Conservation (phyloP, 345 rosid species). For the Citrus medica region DNA sequence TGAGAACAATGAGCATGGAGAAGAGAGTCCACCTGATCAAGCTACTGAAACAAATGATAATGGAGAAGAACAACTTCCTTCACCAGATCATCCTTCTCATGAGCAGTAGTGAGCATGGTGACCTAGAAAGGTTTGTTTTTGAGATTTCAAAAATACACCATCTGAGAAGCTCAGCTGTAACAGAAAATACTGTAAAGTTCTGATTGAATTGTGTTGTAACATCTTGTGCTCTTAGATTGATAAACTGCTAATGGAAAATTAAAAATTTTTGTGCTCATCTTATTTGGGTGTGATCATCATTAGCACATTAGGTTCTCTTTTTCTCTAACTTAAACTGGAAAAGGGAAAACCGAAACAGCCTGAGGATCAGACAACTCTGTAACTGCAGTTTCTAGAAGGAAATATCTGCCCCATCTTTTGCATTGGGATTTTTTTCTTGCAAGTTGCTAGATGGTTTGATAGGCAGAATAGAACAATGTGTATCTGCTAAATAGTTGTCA, state of each 20-base stretch:
- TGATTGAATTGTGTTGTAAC: background rate
- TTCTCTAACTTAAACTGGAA: background rate
- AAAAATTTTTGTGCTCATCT: background rate
- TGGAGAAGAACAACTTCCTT: background rate
- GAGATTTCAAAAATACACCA: background rate
- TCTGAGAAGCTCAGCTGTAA: background rate
- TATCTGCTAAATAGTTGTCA: background rate
- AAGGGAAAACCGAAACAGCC: background rate
- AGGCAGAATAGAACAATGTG: background rate
- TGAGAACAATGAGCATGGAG: slow-evolving; percentile 36
- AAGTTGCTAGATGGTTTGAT: background rate
- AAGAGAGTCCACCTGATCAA: slow-evolving; percentile 22
- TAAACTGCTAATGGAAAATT: background rate
- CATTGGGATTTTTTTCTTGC: background rate
- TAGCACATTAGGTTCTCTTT: background rate
- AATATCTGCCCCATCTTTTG: background rate
- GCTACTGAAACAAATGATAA: background rate
- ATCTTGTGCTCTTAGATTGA: background rate
- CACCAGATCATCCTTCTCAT: slow-evolving; percentile 5
- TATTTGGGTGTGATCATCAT: background rate
- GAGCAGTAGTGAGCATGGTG: background rate
- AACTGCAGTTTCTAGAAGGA: background rate
- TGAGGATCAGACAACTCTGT: background rate
- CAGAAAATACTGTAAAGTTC: background rate
- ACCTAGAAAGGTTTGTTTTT: background rate